Base-by-base conservation (phyloP, 768 basidiomycete genomes). In the Suillus brevipes region DNA sequence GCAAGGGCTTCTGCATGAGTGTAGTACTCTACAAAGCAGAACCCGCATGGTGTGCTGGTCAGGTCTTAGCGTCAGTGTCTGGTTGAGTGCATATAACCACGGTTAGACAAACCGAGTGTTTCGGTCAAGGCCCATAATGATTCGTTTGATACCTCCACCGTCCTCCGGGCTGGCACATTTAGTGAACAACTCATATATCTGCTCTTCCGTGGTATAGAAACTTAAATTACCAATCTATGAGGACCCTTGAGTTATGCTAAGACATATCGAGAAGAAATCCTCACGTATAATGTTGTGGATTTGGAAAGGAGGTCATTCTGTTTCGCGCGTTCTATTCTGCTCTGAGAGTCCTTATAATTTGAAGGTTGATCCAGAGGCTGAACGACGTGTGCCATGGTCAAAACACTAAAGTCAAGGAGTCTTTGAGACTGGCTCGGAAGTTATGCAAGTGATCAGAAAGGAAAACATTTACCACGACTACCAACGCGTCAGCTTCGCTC, bases 21-120 rank as follows among this genome's bases (percentile, higher is more conserved):
- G 75, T 98, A 99, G 75, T 93, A 99, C 75, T 95, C 93, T 64
- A 96, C 96, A 70, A 95, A 98, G 80, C 97, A 95, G 77, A 97
- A 95, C 28, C 97, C 91, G 72, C 94, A 95, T 0, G 94, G 95
- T 57, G 94, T 96, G 72, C 92, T 94, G 72, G 38, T 69, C 70
- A 49, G 16, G 62, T 10, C 2, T 31, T 12, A 65, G 55, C 34
- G 65, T 71, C 59, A 66, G 63, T n/a, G 20, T 64, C 18, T 28
- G 28, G 49, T 59, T 6, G 42, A 43, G 18, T 20, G 36, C 34
- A 61, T 66, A 53, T 25, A 18, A 42, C 38, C 16, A 37, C n/a
- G 47, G 49, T 25, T 62, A 49, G 38, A 63, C 82, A 66, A 69
- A 89, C 94, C 94, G 85, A 62, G 92, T 90, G 77, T 97, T 90